Evolutionary conservation across 1,284 basidiomycete species (phyloP), one percentile per base, ranked within the genome.

Genomic region (Cryptococcus depauperatus): DNA sequence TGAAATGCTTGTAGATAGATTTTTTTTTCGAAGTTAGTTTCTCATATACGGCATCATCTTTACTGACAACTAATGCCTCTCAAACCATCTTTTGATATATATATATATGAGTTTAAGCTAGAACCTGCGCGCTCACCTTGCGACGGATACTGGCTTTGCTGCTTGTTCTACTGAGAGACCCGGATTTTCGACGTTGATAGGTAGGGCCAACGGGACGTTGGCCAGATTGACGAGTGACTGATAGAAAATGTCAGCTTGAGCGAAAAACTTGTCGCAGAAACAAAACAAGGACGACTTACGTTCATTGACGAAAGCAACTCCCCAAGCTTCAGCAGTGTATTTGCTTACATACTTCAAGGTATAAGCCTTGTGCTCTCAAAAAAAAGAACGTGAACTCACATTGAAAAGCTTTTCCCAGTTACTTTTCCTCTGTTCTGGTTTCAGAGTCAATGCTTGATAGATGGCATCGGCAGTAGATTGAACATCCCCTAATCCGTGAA

Each of bases 391-490:
- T 5, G 3, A 10, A 63, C 69, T 60, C 45, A 78, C 77, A 60
- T 89, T 87, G 77, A 88, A 92, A 53, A 98, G 75, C 72, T 98
- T 98, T 55, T 83, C 77, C 69, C 95, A 90, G 73, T 97, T 97
- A 70, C 88, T 84, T 32, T 83, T 82, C 18, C 89, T 79, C 38
- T 78, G 80, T 37, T 83, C 81, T 2, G 78, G 73, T 38, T 82
- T 79, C 85, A 95, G 90, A 2, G 86, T 92, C 49, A 98, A 81
- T 0, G 93, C 90, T 64, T 88, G 82, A 70, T 92, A 83, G 54
- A 98, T 96, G 5, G 91, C 91, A 63, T 95, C 84, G 1, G 95
- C 93, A 32, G 96, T 91, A 57, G 91, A 84, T 69, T 95, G 91
- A 21, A 84, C 84, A 65, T 92, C 89, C 89, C 69, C 62, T 66